Conservation (phyloP, 371 early-diverging fungal genomes). For the Zychaea mexicana region DNA sequence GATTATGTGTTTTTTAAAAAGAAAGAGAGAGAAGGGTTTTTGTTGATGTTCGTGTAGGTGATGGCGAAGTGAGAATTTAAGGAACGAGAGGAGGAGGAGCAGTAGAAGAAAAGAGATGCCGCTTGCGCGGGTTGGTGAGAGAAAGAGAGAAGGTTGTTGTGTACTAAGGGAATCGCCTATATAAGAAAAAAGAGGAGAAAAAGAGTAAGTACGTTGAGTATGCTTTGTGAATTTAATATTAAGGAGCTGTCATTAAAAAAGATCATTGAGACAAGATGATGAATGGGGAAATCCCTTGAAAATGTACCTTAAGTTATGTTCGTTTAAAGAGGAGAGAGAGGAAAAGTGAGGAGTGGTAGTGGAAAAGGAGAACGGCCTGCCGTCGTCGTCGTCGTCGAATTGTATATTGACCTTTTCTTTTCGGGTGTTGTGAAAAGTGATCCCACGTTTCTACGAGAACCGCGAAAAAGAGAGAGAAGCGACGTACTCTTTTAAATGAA, state of each 20-base stretch:
- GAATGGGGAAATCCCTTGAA: too few relatives aligned
- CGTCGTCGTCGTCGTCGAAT: not conserved
- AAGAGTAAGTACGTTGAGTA: not conserved
- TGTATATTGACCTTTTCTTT: too few relatives aligned
- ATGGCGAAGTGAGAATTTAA: not conserved
- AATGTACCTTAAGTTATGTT: not conserved
- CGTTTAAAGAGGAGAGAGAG: not conserved
- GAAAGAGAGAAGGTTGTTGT: not conserved
- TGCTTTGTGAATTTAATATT: not conserved
- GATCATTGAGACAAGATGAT: not conserved
- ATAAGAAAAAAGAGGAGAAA: not conserved
- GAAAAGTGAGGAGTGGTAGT: not conserved
- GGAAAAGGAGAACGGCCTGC: not conserved
- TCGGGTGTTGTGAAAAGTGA: not conserved
- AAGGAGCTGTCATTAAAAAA: conserved; percentile 5
- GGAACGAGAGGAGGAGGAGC: not conserved
- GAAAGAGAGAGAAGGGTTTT: not conserved
- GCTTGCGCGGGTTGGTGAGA: not conserved
- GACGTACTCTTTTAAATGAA: too few relatives aligned
- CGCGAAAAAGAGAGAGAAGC: too few relatives aligned
- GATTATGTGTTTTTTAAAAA: not conserved
- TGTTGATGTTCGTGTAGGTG: conserved; percentile 5
- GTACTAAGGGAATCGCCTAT: not conserved
- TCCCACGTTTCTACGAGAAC: not conserved
- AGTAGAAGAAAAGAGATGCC: not conserved